These are phyloP conservation scores for Wallemia hederae DNA, from an alignment of 1,284 basidiomycete genomes.

Conservation along the genomic window DNA sequence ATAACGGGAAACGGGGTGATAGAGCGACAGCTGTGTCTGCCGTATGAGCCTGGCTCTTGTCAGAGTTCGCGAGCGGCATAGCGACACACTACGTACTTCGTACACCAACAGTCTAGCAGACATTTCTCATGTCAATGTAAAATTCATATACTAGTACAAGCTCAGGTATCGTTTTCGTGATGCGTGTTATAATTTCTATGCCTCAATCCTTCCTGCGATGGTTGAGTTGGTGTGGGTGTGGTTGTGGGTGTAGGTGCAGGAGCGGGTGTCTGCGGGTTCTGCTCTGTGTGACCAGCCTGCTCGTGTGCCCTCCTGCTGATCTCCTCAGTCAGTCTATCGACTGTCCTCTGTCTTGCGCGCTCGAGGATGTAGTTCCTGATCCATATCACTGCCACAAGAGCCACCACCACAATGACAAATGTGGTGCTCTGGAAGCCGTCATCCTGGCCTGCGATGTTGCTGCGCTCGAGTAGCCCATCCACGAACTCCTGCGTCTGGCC, in stretches of 20 bases:
- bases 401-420: background rate
- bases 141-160: background rate
- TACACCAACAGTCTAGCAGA: too few relatives aligned
- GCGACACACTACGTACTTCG: too few relatives aligned
- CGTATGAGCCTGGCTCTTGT: background rate
- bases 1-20: background rate
- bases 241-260: too few relatives aligned
- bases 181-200: background rate
- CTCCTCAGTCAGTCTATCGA: background rate
- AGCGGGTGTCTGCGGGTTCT: background rate
- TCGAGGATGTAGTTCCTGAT: background rate
- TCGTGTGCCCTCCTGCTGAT: background rate
- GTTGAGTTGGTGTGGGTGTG: background rate
- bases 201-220: background rate
- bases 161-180: background rate
- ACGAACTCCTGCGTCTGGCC: background rate
- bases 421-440: background rate
- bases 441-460: background rate
- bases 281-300: background rate
- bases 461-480: background rate
- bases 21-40: background rate
- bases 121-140: too few relatives aligned
- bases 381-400: background rate
- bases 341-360: background rate
- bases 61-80: background rate